Conservation (phyloP, 305 asterid genomes). For the Fraxinus sp. region DNA sequence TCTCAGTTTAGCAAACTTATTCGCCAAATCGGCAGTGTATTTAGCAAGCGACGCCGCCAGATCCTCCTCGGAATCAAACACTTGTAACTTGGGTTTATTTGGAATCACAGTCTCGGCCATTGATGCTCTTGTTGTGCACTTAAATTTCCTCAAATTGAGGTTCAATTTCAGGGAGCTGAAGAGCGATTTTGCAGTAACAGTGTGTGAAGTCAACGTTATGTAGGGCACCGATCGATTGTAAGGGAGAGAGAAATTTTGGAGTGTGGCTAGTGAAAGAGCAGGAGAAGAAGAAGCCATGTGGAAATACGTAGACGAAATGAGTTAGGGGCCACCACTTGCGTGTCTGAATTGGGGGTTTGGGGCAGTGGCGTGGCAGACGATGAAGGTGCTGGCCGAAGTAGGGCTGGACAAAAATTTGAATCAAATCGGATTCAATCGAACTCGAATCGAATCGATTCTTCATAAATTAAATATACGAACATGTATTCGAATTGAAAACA, state of each 20-base stretch:
- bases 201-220: constrained; percentile 23
- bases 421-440: no score
- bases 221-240: constrained; percentile 16
- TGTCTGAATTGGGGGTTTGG: not conserved
- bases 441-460: no score
- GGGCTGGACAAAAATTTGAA: no score
- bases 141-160: constrained; percentile 13
- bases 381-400: not conserved
- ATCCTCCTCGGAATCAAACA: constrained; percentile 44
- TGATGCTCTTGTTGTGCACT: constrained; percentile 24
- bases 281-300: constrained; percentile 18
- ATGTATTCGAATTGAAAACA: no score
- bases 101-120: constrained; percentile 34
- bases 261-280: constrained; percentile 15
- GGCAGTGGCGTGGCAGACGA: not conserved
- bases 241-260: constrained; percentile 17
- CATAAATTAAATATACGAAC: no score
- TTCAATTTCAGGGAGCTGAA: not conserved
- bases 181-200: constrained; percentile 2
- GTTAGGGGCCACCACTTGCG: constrained; percentile 17
- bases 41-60: constrained; percentile 43
- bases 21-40: constrained; percentile 38
- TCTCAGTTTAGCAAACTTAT: constrained; percentile 30
- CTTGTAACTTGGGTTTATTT: constrained; percentile 22
- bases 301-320: not conserved